phyloP scores from a whole-genome alignment of 441 rosid genomes.

The Lagerstroemia fauriei region DNA sequence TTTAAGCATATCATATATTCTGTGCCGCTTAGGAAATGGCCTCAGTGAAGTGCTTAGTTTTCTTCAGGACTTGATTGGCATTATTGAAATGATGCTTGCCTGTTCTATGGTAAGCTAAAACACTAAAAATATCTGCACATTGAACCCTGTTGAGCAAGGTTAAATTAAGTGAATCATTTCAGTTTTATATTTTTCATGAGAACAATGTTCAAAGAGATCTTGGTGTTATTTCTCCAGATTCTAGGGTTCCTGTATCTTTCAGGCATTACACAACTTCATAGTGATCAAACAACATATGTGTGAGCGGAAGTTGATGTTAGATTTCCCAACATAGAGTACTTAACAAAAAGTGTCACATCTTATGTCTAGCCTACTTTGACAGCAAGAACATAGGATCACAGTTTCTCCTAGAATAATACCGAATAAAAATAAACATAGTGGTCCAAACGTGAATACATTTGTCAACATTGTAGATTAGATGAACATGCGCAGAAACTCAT shows the following conservation, averaged over 20 bases:
- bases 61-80: constrained; percentile 12
- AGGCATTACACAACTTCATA: neutral
- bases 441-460: neutral
- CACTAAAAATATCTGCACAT: neutral
- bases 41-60: neutral
- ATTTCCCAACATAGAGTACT: neutral
- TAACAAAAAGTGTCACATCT: neutral
- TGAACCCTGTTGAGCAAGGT: neutral
- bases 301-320: neutral
- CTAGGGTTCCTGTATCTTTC: neutral
- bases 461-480: neutral
- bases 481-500: neutral
- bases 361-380: neutral
- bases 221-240: neutral
- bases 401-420: neutral
- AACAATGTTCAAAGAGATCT: neutral
- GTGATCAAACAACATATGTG: neutral
- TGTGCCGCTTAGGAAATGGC: constrained; percentile 15
- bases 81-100: constrained; percentile 4
- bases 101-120: neutral
- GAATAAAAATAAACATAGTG: neutral
- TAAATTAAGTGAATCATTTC: neutral
- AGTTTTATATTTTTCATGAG: neutral
- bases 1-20: neutral
- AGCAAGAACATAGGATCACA: neutral